Evolutionary conservation across 2,329 filamentous ascomycete genomes (phyloP).

Genomic region (Juglanconis sp.): DNA sequence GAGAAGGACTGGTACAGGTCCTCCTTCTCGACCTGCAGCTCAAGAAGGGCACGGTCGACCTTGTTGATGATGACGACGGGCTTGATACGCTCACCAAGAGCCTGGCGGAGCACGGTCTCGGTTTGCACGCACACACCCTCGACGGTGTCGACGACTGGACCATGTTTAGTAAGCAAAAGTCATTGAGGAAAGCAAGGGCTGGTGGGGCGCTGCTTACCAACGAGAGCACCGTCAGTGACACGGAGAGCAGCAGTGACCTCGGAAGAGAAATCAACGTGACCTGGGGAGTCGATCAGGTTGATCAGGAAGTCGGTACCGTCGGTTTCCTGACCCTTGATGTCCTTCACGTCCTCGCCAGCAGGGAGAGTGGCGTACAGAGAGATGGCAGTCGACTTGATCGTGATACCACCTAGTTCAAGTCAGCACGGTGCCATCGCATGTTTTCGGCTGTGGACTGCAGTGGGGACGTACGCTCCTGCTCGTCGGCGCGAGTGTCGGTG

Average conservation of each 20-base stretch:
- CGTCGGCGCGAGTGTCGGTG: slow-evolving; percentile 94
- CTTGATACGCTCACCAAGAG: slow-evolving; percentile 99
- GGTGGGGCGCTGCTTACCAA: slow-evolving; percentile 37
- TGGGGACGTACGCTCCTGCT: slow-evolving; percentile 73
- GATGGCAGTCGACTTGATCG: slow-evolving; percentile 99
- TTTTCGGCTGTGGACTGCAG: neutral
- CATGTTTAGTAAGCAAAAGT: neutral
- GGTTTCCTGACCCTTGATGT: slow-evolving; percentile 83
- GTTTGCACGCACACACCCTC: slow-evolving; percentile 99
- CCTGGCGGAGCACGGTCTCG: slow-evolving; percentile 98
- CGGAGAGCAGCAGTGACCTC: slow-evolving; percentile 98
- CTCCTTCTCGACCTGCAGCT: slow-evolving; percentile 98
- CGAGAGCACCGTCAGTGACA: slow-evolving; percentile 99
- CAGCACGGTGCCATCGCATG: neutral
- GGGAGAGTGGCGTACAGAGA: slow-evolving; percentile 87
- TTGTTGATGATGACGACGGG: slow-evolving; percentile 99
- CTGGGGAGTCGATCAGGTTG: slow-evolving; percentile 99
- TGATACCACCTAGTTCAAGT: slow-evolving; percentile 66
- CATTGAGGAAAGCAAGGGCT: too few species aligned
- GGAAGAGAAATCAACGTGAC: slow-evolving; percentile 99
- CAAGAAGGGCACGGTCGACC: slow-evolving; percentile 98
- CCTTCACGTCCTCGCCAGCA: slow-evolving; percentile 85
- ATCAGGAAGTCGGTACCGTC: slow-evolving; percentile 97
- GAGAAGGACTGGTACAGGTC: slow-evolving; percentile 99
- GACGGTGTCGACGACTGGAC: slow-evolving; percentile 88